Conservation (phyloP, 2,329 filamentous ascomycete genomes). For the Botrytis fragariae region DNA sequence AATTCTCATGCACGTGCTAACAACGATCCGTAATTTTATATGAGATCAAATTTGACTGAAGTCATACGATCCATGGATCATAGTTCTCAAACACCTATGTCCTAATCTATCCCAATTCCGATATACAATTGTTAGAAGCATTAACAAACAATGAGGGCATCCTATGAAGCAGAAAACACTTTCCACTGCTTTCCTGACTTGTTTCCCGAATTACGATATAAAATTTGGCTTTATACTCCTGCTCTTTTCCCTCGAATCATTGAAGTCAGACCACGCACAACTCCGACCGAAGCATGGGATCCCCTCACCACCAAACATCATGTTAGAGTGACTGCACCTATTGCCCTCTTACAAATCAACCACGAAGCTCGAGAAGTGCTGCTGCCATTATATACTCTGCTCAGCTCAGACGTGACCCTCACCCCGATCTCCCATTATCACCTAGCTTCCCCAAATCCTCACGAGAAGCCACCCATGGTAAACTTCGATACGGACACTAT, state of each 20-base stretch:
- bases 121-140: not conserved
- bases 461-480: not conserved
- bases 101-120: not conserved
- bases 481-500: not conserved
- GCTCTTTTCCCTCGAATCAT: constrained; percentile 10
- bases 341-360: not conserved
- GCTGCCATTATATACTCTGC: not conserved
- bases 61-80: not conserved
- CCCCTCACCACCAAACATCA: constrained; percentile 7
- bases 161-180: not conserved
- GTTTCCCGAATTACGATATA: not conserved
- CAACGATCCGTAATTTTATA: not conserved
- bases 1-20: not conserved
- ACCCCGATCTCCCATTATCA: not conserved
- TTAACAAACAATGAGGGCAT: not conserved
- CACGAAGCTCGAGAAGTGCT: not conserved
- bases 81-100: not conserved
- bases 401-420: not conserved
- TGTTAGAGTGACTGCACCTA: not conserved
- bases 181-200: not conserved
- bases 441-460: not conserved
- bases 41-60: not conserved
- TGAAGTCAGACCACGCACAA: constrained; percentile 6
- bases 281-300: constrained; percentile 1
- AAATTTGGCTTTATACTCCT: not conserved